Base-by-base conservation (phyloP, 164 flowering plant genomes). In the Hamamelis virginiana region DNA sequence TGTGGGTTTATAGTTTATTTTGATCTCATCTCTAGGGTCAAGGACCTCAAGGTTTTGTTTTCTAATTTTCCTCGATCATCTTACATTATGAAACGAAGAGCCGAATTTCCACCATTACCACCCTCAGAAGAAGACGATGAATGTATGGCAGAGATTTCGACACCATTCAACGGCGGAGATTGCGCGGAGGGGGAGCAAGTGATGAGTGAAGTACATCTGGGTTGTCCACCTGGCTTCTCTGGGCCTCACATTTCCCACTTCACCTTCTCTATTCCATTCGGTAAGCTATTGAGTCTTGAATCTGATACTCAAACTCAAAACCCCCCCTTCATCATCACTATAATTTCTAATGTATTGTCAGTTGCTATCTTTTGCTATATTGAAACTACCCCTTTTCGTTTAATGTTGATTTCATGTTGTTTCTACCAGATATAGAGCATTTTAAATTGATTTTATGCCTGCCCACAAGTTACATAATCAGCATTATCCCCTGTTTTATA, bases 151-250 rank as follows among this genome's bases (percentile, higher is more conserved):
- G n/a, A n/a, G n/a, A n/a, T n/a, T n/a, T n/a, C n/a, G n/a, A n/a
- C 62, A 26, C 52, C 45, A 26, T 53, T 72, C 70, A 45, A 75
- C 48, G 67, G 75, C 27, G 57, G 53, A 43, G 76, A 64, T 70
- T 43, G 22, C 18, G 10, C 11, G 22, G 77, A 56, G 19, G 75
- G 57, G 18, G 85, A 85, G 26, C 80, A 71, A 38, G 97, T 94
- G 78, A 94, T 91, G 98, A 94, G 98, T 76, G 98, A 94, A 75
- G 86, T 94, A 23, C 98, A 91, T 76, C 74, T 91, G 21, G 97
- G 97, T 8, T 91, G 98, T 70, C 96, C 98, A 1, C 92, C 98
- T 25, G 57, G 72, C 62, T 55, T 68, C 53, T 62, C 84, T 27
- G 89, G 86, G 0, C 84, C 89, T 26, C 76, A 80, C 73, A 41